phyloP scores from a whole-genome alignment of 2,329 filamentous ascomycete species.

The Pseudogymnoascus pannorum region DNA sequence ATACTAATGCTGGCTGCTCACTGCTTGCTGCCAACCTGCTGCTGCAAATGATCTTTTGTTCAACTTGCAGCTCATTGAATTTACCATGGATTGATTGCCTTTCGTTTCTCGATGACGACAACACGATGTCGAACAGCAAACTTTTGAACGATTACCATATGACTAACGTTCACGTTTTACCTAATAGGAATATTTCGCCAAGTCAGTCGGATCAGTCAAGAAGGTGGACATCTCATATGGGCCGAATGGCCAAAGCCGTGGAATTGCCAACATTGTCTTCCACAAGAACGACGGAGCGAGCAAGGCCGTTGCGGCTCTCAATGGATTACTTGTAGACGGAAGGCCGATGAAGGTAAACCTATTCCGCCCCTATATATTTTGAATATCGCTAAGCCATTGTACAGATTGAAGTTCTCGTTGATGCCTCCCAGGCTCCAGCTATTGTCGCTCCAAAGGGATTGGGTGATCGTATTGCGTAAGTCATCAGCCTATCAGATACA shows the following conservation, averaged over 20 bases:
- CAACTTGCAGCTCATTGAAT: slow-evolving; percentile 14
- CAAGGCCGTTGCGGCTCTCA: slow-evolving; percentile 75
- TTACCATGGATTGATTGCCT: slow-evolving; percentile 9
- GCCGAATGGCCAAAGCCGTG: slow-evolving; percentile 83
- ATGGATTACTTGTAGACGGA: slow-evolving; percentile 84
- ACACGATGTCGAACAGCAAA: slow-evolving; percentile 23
- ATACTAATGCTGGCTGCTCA: slow-evolving; percentile 49
- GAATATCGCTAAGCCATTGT: slow-evolving; percentile 15
- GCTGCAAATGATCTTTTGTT: slow-evolving; percentile 23
- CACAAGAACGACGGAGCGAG: slow-evolving; percentile 70
- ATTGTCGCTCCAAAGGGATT: slow-evolving; percentile 65
- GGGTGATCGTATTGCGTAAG: slow-evolving; percentile 75
- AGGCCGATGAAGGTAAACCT: slow-evolving; percentile 77
- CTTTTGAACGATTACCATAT: slow-evolving; percentile 38
- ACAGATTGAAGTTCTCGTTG: slow-evolving; percentile 85
- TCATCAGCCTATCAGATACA: slow-evolving; percentile 17
- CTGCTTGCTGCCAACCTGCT: slow-evolving; percentile 45
- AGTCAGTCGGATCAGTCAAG: slow-evolving; percentile 84
- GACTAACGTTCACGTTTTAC: slow-evolving; percentile 59
- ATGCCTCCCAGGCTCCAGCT: slow-evolving; percentile 63
- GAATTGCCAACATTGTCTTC: slow-evolving; percentile 87
- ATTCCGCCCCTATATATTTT: not conserved
- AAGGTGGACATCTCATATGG: slow-evolving; percentile 88
- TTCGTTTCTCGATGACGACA: slow-evolving; percentile 6
- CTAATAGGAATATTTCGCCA: slow-evolving; percentile 90